Conservation (phyloP, 2,329 filamentous ascomycete genomes). For the Monilinia laxa region DNA sequence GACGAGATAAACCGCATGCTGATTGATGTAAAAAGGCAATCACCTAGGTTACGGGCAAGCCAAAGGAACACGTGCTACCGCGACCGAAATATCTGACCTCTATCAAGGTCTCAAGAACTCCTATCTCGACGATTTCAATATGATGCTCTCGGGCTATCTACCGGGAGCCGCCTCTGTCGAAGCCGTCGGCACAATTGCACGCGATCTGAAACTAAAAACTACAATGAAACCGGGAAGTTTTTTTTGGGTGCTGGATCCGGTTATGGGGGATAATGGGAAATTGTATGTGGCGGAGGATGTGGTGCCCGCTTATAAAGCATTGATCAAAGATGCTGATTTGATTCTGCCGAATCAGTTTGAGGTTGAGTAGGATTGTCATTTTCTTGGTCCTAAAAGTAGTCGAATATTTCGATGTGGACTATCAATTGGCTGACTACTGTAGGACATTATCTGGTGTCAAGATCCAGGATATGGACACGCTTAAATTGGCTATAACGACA, state of each 20-base stretch:
- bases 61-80: constrained; percentile 78
- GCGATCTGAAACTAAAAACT: constrained; percentile 70
- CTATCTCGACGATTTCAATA: constrained; percentile 84
- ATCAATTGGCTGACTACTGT: constrained; percentile 16
- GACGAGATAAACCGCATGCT: constrained; percentile 6
- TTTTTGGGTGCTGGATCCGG: constrained; percentile 96
- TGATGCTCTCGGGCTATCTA: constrained; percentile 93
- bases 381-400: background rate
- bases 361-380: constrained; percentile 67
- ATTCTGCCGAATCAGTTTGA: constrained; percentile 98
- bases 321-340: constrained; percentile 80
- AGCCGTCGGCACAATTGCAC: constrained; percentile 79
- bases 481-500: constrained; percentile 71
- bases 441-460: constrained; percentile 83
- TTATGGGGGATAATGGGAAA: constrained; percentile 94
- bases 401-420: background rate
- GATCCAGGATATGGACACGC: constrained; percentile 71
- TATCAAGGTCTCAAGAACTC: constrained; percentile 83
- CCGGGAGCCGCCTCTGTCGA: constrained; percentile 82
- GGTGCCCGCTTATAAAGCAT: constrained; percentile 81
- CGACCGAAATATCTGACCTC: constrained; percentile 78
- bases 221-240: constrained; percentile 68
- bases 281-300: constrained; percentile 91
- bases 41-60: constrained; percentile 90
- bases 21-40: constrained; percentile 62